Percentiles rank a stretch among this genome's conserved stretches.
Evolutionary conservation across 495 filamentous ascomycete genomes (phyloP).

Genomic region (Pseudevernia furfuracea): DNA sequence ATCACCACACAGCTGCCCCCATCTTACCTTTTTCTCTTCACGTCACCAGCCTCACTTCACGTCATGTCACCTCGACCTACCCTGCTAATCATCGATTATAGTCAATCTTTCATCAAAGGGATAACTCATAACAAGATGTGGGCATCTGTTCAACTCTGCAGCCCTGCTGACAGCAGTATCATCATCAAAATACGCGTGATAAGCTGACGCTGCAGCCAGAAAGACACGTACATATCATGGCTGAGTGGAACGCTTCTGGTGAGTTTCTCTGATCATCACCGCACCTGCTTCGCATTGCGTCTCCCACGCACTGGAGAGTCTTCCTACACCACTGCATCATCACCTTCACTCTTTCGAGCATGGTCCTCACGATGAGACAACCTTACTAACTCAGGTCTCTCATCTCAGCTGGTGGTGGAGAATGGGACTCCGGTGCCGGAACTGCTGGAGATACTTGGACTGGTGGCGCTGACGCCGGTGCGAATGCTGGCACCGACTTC

Average conservation of each 20-base stretch:
- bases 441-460: conserved; percentile 2
- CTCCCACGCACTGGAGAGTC: too few species aligned
- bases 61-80: background rate
- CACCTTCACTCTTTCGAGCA: background rate
- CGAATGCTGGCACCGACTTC: conserved; percentile 7
- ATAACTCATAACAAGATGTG: background rate
- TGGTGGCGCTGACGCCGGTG: conserved; percentile 20
- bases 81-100: conserved; percentile 2
- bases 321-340: background rate
- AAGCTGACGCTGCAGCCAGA: conserved; percentile 1
- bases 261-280: background rate
- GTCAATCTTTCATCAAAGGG: background rate
- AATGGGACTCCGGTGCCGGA: conserved; percentile 17
- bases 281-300: background rate
- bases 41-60: conserved; percentile 3
- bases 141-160: background rate
- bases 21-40: background rate
- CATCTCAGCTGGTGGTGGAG: conserved; percentile 2
- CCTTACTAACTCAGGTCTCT: background rate
- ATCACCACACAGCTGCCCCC: background rate
- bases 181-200: background rate
- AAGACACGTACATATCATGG: background rate
- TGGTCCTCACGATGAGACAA: background rate
- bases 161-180: background rate
- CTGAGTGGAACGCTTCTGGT: conserved; percentile 13